phyloP scores from a whole-genome alignment of 345 rosid genomes.

The Citrus sinensis region DVS_A1.0 CM039168.1:18287001-18287500 shows the following conservation, averaged over 20 bases:
- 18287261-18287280: constrained; percentile 30
- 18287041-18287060: constrained; percentile 46
- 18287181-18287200: constrained; percentile 39
- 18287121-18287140: constrained; percentile 40
- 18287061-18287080: constrained; percentile 44
- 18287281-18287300: constrained; percentile 45
- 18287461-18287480: constrained; percentile 38
- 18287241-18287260: constrained; percentile 35
- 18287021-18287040: constrained; percentile 64
- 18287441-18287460: constrained; percentile 22
- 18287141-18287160: constrained; percentile 49
- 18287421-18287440: constrained; percentile 22
- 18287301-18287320: not conserved
- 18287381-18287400: constrained; percentile 31
- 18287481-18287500: not conserved
- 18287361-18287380: not conserved
- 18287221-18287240: constrained; percentile 22
- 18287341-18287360: not conserved
- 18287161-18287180: constrained; percentile 31
- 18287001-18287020: constrained; percentile 66
- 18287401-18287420: constrained; percentile 18
- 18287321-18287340: constrained; percentile 6
- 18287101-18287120: constrained; percentile 33
- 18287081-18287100: constrained; percentile 43
- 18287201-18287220: constrained; percentile 32